Conservation (phyloP, 2,329 filamentous ascomycete genomes). For the Didymosphaeria variabile region DNA sequence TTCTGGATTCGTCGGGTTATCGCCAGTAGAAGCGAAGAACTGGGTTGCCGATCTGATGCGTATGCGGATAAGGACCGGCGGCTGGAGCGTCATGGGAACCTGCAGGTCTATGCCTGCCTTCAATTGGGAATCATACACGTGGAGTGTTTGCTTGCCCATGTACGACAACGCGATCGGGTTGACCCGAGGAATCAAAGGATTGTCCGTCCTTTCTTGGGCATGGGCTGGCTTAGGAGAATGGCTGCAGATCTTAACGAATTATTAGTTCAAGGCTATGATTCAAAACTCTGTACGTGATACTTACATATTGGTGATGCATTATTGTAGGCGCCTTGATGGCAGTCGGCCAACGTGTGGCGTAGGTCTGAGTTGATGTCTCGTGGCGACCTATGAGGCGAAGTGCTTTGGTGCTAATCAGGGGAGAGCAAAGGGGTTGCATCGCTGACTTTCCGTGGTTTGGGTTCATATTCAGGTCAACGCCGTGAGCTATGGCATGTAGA, state of each 20-base stretch:
- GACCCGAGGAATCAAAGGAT: background rate
- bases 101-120: background rate
- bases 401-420: background rate
- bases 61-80: background rate
- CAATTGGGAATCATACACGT: background rate
- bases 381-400: background rate
- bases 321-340: background rate
- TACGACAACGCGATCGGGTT: background rate
- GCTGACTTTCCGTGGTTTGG: background rate
- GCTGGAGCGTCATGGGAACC: background rate
- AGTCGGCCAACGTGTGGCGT: background rate
- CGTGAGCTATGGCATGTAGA: background rate
- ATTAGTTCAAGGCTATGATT: background rate
- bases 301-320: background rate
- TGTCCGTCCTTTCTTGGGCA: background rate
- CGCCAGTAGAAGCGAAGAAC: background rate
- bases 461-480: background rate
- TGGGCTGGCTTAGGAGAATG: background rate
- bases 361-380: background rate
- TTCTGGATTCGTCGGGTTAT: background rate
- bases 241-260: background rate
- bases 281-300: background rate
- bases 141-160: background rate
- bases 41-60: background rate
- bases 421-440: background rate